Percentiles rank a stretch among this genome's conserved stretches.
These are phyloP conservation scores for Lentinus tigrinus DNA, from an alignment of 768 basidiomycete genomes.

Conservation along the genomic window DNA sequence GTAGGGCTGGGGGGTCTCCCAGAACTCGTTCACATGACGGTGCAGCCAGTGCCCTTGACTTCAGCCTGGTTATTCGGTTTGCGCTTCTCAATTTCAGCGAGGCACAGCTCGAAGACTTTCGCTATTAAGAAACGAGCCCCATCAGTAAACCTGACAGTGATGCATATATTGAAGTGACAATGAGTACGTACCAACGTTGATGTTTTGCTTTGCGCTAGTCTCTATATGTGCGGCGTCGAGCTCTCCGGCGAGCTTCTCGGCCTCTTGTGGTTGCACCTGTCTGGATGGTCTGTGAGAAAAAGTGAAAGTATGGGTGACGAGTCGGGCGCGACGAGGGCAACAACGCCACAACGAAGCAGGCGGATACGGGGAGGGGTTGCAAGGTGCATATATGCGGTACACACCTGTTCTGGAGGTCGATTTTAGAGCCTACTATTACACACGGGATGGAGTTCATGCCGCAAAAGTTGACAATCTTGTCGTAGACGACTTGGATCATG, in stretches of 20 bases:
- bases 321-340: slow-evolving; percentile 1
- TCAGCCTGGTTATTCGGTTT: slow-evolving; percentile 50
- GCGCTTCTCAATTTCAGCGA: slow-evolving; percentile 80
- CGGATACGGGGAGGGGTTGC: not conserved
- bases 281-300: slow-evolving; percentile 44
- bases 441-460: slow-evolving; percentile 85
- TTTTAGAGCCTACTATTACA: slow-evolving; percentile 92
- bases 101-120: slow-evolving; percentile 82
- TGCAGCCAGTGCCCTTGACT: slow-evolving; percentile 43
- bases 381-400: slow-evolving; percentile 25
- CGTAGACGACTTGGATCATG: slow-evolving; percentile 90
- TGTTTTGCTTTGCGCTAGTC: slow-evolving; percentile 83
- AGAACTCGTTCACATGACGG: slow-evolving; percentile 50
- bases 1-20: not conserved
- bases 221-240: slow-evolving; percentile 82
- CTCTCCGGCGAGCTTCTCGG: slow-evolving; percentile 67
- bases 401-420: slow-evolving; percentile 76
- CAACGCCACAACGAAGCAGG: slow-evolving; percentile 4
- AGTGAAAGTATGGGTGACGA: slow-evolving; percentile 28
- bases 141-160: slow-evolving; percentile 1
- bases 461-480: slow-evolving; percentile 89
- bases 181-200: slow-evolving; percentile 77
- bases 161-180: not conserved
- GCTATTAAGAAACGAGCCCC: slow-evolving; percentile 37
- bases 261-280: slow-evolving; percentile 75